Percentiles rank a stretch among this genome's conserved stretches.
Evolutionary conservation across 495 filamentous ascomycete species (phyloP).

Genomic region (Penicillium pulvis): DNA sequence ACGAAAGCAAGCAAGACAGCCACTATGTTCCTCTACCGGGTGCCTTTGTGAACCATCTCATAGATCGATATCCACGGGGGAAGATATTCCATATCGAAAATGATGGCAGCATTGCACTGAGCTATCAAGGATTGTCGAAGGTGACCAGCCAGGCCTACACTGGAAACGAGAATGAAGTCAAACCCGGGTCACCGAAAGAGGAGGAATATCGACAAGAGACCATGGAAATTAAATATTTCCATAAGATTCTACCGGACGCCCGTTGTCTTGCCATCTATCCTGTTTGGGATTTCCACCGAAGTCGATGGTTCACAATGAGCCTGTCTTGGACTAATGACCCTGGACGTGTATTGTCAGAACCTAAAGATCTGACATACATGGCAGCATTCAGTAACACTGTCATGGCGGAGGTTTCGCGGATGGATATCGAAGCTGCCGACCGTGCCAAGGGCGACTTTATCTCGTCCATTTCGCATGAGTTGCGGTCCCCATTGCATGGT

Average conservation of each 20-base stretch:
- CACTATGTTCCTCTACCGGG: slow-evolving; percentile 37
- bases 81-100: slow-evolving; percentile 60
- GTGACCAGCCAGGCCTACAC: slow-evolving; percentile 18
- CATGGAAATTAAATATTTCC: slow-evolving; percentile 27
- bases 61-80: slow-evolving; percentile 56
- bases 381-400: slow-evolving; percentile 64
- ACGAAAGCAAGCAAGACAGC: slow-evolving; percentile 13
- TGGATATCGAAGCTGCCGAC: slow-evolving; percentile 45
- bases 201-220: slow-evolving; percentile 27
- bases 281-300: slow-evolving; percentile 61
- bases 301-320: slow-evolving; percentile 62
- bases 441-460: slow-evolving; percentile 69
- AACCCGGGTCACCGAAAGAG: slow-evolving; percentile 12
- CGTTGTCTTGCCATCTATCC: slow-evolving; percentile 42
- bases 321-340: slow-evolving; percentile 54
- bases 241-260: slow-evolving; percentile 31
- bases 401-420: slow-evolving; percentile 65
- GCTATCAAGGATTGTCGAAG: slow-evolving; percentile 31
- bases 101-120: slow-evolving; percentile 31
- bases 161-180: background rate
- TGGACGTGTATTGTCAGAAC: slow-evolving; percentile 35
- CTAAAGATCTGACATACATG: slow-evolving; percentile 54
- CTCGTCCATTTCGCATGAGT: slow-evolving; percentile 71
- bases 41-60: slow-evolving; percentile 43
- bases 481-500: slow-evolving; percentile 70